Percentiles rank a stretch among this genome's conserved stretches.
These are phyloP conservation scores for Sporothrix brasiliensis DNA, from an alignment of 2,329 filamentous ascomycete genomes.

Conservation along the genomic window DNA sequence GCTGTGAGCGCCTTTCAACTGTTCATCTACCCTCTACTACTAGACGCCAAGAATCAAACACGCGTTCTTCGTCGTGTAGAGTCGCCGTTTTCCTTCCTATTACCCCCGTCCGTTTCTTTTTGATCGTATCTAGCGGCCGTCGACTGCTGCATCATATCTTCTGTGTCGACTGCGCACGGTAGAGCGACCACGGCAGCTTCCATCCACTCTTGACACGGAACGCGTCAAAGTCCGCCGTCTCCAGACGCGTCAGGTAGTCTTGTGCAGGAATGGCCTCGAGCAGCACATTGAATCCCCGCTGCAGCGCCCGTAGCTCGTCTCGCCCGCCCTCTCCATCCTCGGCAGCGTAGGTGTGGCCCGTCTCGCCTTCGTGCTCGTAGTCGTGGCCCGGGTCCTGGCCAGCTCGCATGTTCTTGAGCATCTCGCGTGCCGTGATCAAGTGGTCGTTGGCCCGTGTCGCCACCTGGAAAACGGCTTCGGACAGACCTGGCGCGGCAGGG, in stretches of 20 bases:
- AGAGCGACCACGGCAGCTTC: constrained; percentile 80
- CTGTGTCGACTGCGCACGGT: constrained; percentile 55
- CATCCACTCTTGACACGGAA: constrained; percentile 71
- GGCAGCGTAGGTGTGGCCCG: constrained; percentile 59
- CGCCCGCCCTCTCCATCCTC: constrained; percentile 40
- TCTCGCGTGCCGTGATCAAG: constrained; percentile 87
- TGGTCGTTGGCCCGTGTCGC: constrained; percentile 95
- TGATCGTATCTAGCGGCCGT: background rate
- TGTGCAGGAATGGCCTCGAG: constrained; percentile 77
- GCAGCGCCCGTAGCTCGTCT: constrained; percentile 54
- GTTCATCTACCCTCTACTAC: background rate
- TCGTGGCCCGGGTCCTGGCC: constrained; percentile 79
- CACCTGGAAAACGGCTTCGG: constrained; percentile 88
- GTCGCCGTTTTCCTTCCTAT: background rate
- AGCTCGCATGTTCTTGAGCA: constrained; percentile 77
- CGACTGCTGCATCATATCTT: constrained; percentile 46
- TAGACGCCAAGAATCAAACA: background rate
- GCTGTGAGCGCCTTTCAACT: background rate
- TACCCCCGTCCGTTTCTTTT: background rate
- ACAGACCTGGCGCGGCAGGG: constrained; percentile 74
- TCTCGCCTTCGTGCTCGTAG: constrained; percentile 83
- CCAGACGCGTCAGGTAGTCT: constrained; percentile 75
- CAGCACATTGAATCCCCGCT: constrained; percentile 71
- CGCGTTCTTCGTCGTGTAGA: background rate
- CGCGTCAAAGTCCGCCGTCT: constrained; percentile 81